phyloP scores from a whole-genome alignment of 139 green algal species.

The Micractinium conductrix region DNA sequence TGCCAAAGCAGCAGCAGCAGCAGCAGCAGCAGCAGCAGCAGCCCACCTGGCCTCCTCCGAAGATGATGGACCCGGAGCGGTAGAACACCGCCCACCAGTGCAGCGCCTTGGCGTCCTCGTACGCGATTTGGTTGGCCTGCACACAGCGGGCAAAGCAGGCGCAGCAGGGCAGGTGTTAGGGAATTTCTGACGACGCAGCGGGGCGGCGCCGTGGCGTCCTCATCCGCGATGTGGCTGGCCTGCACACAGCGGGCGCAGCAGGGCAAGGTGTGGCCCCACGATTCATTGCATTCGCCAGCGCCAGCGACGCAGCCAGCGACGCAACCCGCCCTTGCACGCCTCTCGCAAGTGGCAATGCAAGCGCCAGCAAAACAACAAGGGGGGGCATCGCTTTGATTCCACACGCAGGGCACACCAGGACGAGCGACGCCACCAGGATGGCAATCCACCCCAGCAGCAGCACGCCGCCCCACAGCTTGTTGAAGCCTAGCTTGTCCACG shows the following conservation, averaged over 20 bases:
- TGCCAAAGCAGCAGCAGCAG: neutral
- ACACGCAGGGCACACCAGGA: constrained; percentile 20
- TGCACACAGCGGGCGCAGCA: neutral
- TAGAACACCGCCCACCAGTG: constrained; percentile 92
- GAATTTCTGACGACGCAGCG: neutral
- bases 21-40: neutral
- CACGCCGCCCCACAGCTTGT: constrained; percentile 52
- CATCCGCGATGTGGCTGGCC: neutral
- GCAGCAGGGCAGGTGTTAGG: neutral
- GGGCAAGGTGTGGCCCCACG: too few relatives aligned
- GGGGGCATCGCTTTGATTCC: too few relatives aligned
- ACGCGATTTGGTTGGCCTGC: constrained; percentile 35
- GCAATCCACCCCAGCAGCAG: constrained; percentile 69
- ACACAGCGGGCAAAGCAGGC: too few relatives aligned
- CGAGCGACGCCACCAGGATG: constrained; percentile 55
- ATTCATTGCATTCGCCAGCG: neutral
- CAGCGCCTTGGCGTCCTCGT: constrained; percentile 61
- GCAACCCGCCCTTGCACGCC: neutral
- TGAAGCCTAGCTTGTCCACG: constrained; percentile 72
- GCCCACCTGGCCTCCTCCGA: constrained; percentile 86
- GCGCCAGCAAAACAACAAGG: too few relatives aligned
- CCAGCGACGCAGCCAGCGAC: neutral
- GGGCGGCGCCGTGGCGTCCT: neutral
- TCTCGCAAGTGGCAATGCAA: too few relatives aligned
- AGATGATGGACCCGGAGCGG: constrained; percentile 90